Evolutionary conservation across 345 rosid species (phyloP), one percentile per base, ranked within the genome.

Genomic region (Psidium friedrichsthalianum): DNA sequence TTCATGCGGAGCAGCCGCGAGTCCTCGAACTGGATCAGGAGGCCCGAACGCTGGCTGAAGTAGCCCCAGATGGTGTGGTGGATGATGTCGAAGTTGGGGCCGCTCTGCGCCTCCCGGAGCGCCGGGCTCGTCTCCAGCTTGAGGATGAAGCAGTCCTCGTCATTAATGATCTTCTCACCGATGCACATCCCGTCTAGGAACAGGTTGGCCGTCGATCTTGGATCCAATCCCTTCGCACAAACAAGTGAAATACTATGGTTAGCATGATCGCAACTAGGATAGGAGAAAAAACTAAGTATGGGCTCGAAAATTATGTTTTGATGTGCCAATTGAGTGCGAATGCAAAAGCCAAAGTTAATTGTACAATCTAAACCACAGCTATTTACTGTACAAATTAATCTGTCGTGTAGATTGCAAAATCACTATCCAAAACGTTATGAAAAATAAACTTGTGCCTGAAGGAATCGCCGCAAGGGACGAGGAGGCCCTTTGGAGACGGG

Each of bases 31-130:
- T 93, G 92, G 32, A 90, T 87, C 11, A 97, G 92, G 16, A 97
- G 89, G 27, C 99, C 98, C 8, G 98, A 94, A 40, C 96, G 87
- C 84, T 95, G 98, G 94, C 99, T 94, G 92, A 97, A 95, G 88
- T 91, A 93, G 11, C 99, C 99, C 98, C 99, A 92, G n/a, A 95
- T 85, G 1, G 91, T 95, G 82, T 97, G 99, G 90, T 95, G 97
- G 52, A 93, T 59, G 51, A 97, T 91, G 84, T 95, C 97, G 6
- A 97, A 92, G 86, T 94, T 91, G 2, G 93, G 84, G 11, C 96
- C 92, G 87, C 94, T 91, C 81, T 97, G 99, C 2, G 93, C 91
- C 84, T 90, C 91, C 29, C 95, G 94, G 54, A 89, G 21, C 78
- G 85, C 15, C 90, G 29, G 14, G 92, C 36, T 85, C 0, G 99